Evolutionary conservation across 208 protist species (phyloP).

Genomic region (Leishmania mexicana): DNA sequence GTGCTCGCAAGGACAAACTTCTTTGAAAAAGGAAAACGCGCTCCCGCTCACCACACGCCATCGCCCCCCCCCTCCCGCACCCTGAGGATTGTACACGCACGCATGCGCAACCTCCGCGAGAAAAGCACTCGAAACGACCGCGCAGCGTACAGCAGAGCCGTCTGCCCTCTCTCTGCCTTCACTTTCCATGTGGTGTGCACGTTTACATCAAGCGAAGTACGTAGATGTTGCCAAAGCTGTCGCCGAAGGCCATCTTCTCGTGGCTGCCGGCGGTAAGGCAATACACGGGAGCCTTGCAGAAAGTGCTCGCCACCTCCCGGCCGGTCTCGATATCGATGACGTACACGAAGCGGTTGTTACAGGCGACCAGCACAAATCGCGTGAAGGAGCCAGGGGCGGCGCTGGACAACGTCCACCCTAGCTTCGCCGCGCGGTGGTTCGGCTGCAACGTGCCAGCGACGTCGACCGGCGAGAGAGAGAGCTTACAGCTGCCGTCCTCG

Average conservation of each 20-base stretch:
- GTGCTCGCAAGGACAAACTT: background rate
- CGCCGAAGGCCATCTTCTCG: slow-evolving; percentile 66
- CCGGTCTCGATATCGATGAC: slow-evolving; percentile 76
- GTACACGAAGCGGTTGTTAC: slow-evolving; percentile 88
- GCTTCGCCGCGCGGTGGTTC: slow-evolving; percentile 28
- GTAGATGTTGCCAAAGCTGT: slow-evolving; percentile 92
- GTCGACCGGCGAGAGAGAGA: slow-evolving; percentile 59
- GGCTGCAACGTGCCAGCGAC: slow-evolving; percentile 47
- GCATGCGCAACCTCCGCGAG: background rate
- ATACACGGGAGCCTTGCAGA: slow-evolving; percentile 90
- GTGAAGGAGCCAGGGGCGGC: slow-evolving; percentile 78
- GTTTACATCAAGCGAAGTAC: slow-evolving; percentile 16
- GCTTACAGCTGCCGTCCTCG: slow-evolving; percentile 53
- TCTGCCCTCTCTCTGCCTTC: background rate
- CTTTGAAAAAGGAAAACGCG: background rate
- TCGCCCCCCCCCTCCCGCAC: background rate
- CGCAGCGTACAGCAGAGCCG: background rate
- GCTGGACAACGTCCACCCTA: slow-evolving; percentile 81
- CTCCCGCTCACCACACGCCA: too few relatives aligned
- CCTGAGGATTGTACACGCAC: background rate
- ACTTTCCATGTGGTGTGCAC: too few relatives aligned
- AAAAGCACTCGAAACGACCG: background rate
- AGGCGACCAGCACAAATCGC: slow-evolving; percentile 71
- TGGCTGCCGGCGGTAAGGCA: slow-evolving; percentile 69
- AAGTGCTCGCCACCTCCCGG: slow-evolving; percentile 59